These are phyloP conservation scores for Croton laevigatus DNA, from an alignment of 441 rosid species.

Conservation along the genomic window DNA sequence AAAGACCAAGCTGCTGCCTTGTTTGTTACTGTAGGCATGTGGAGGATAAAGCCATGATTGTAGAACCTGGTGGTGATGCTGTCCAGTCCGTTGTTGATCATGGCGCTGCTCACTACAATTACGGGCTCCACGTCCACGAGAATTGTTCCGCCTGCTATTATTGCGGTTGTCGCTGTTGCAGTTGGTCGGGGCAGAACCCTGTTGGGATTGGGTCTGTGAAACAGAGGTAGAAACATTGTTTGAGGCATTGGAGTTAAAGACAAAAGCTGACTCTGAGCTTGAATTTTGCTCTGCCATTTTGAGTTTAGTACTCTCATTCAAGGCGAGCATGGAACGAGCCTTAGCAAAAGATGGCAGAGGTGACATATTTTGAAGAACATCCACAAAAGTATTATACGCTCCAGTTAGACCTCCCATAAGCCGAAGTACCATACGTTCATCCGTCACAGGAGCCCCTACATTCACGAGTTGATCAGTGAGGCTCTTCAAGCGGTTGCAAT, in stretches of 20 bases:
- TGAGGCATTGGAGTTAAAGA: too few species aligned
- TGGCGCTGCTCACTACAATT: too few species aligned
- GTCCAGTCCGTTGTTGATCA: too few species aligned
- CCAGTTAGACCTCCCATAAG: neutral
- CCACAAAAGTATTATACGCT: neutral
- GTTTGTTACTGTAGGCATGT: neutral
- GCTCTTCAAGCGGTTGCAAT: too few species aligned
- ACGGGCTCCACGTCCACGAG: too few species aligned
- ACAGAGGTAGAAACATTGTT: too few species aligned
- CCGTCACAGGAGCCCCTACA: neutral
- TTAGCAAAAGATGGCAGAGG: neutral
- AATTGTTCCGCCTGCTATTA: too few species aligned
- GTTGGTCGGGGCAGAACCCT: too few species aligned
- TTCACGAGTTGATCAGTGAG: too few species aligned
- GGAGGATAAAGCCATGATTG: neutral
- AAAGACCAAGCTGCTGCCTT: neutral
- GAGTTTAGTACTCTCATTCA: neutral
- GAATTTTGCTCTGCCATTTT: neutral
- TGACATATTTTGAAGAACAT: neutral
- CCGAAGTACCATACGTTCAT: neutral
- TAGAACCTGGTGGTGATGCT: too few species aligned
- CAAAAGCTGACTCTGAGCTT: neutral
- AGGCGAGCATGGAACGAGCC: neutral
- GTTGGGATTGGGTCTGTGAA: too few species aligned
- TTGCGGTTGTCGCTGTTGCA: too few species aligned